Evolutionary conservation across 805 yeast genomes (phyloP).

Genomic region (Teunomyces pallodes): DNA sequence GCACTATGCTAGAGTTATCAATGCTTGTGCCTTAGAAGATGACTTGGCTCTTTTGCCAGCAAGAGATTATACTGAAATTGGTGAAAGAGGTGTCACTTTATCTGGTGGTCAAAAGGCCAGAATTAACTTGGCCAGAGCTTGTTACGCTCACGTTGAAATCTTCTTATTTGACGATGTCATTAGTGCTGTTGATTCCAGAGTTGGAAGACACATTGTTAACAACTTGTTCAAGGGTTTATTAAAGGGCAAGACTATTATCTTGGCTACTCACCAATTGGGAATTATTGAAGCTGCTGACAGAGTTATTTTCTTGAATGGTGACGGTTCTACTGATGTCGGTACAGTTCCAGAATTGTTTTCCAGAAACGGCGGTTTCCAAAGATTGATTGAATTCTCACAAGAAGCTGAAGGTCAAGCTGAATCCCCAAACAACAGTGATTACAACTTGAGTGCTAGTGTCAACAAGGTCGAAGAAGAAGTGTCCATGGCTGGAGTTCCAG

Average conservation of each 20-base stretch:
- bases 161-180: constrained; percentile 44
- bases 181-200: constrained; percentile 43
- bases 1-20: constrained; percentile 26
- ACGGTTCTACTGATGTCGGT: constrained; percentile 42
- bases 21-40: constrained; percentile 40
- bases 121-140: constrained; percentile 44
- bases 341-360: constrained; percentile 26
- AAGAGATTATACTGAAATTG: constrained; percentile 41
- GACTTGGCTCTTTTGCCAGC: constrained; percentile 35
- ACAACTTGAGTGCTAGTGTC: constrained; percentile 5
- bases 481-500: constrained; percentile 1
- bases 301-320: constrained; percentile 38
- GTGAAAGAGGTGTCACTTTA: constrained; percentile 44
- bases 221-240: constrained; percentile 34
- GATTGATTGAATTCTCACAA: constrained; percentile 47
- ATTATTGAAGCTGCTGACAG: constrained; percentile 38
- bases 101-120: constrained; percentile 48
- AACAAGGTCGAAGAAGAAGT: constrained; percentile 3
- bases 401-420: constrained; percentile 26
- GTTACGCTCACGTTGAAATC: constrained; percentile 31
- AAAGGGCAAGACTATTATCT: constrained; percentile 31
- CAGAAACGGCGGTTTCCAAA: constrained; percentile 46
- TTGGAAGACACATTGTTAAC: constrained; percentile 40
- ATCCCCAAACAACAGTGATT: constrained; percentile 14
- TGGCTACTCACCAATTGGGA: constrained; percentile 45